Evolutionary conservation across 352 stramenopile genomes (phyloP), one percentile per base, ranked within the genome.

Genomic region (Phytopythium helicoides): DNA sequence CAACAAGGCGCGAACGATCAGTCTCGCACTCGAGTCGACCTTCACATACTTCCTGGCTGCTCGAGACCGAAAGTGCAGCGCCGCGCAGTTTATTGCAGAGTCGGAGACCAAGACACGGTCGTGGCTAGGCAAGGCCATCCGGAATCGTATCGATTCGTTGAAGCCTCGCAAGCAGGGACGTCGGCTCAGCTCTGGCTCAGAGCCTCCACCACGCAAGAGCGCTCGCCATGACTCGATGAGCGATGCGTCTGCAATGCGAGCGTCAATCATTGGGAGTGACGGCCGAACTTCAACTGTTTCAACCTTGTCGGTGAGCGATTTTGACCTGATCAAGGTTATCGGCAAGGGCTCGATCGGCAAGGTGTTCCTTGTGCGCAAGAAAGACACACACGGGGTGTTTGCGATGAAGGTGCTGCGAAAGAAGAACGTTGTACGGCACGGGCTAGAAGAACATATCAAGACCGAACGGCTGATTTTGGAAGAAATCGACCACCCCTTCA

Each of bases 341-440:
- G 84, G 84, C 33, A 86, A 88, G 41, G 84, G 84, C 26, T 83
- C 60, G 57, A 95, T 96, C 55, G 90, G 90, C 47, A 97, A 95
- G 62, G 89, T 97, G 8, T 85, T 96, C 40, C 66, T 96, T 10
- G 87, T 94, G 28, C 73, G 81, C 41, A 90, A 94, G 44, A 80
- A 90, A 56, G 83, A 95, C 50, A 97, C 94, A 16, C 68, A 86
- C 37, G 73, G 92, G 21, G 84, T 99, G 21, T 97, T 95, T 56
- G 97, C 97, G 6, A 99, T 99, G 95, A 99, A 99, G 69, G 89
- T 99, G 34, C 97, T 99, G 34, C 98, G 98, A 63, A 98, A 98
- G 57, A 74, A 73, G 31, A 87, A 95, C 39, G 77, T 99, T 28
- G 66, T 99, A 52, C 81, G 87, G 18, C 82, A 97, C 15, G 96